Base-by-base conservation (phyloP, 2,329 filamentous ascomycete species). In the Parasarocladium wereldwijsianum region DNA sequence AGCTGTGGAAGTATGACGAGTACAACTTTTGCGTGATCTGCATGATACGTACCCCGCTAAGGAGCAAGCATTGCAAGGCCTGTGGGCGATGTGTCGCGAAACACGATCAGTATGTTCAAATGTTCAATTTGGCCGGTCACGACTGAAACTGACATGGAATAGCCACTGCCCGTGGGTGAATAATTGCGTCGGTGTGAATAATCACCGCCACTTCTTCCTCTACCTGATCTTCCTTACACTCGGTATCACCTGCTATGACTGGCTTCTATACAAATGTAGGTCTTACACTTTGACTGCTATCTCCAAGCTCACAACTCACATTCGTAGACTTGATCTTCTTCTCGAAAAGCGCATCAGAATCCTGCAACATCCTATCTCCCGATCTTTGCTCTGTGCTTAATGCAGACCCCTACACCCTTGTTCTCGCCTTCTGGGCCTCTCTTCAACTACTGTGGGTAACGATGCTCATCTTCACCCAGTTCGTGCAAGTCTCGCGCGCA, bases 121-220 rank as follows among this genome's bases (percentile, higher is more conserved):
- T 5, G n/a, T 19, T 13, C 31, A 28, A 29, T 26, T 15, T 26
- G 25, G 11, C n/a, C 13, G 6, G 13, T 7, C n/a, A 8, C 6
- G 11, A 16, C 15, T 26, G 12, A 17, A 12, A 26, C 31, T 22
- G 17, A 17, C n/a, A n/a, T n/a, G 10, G n/a, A 20, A 4, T 33
- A 92, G 84, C 47, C 90, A 98, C 49, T 98, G 90, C 46, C 90
- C 90, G 0, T 98, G 90, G 90, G 82, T 96, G 15, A 81, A 93
- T 56, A 96, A 94, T 54, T 98, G 90, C 45, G 72, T 98, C 24
- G 90, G 83, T 24, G 71, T 90, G 38, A 96, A 96, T 58, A 98
- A 96, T 51, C 81, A 96, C 46, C 76, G 90, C 10, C 86, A 94
- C 43, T 98, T 98, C 53, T 80, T 94, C 45, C 60, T 94, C 29